phyloP scores from a whole-genome alignment of 2,329 filamentous ascomycete genomes.

The Hymenoscyphus scutula region DNA sequence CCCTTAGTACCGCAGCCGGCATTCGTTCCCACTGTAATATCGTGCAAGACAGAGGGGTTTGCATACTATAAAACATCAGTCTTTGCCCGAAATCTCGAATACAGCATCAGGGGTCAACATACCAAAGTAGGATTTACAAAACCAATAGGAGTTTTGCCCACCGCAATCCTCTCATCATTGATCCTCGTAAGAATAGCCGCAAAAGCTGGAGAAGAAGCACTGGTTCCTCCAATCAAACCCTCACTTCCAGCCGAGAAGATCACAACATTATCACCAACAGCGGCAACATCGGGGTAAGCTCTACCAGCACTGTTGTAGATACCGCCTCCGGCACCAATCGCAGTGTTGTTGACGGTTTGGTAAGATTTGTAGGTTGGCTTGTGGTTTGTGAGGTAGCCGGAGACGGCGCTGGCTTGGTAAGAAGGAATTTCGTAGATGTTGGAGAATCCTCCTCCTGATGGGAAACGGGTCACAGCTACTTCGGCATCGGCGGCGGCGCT shows the following conservation, averaged over 20 bases:
- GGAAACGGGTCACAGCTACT: constrained; percentile 39
- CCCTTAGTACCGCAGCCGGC: constrained; percentile 36
- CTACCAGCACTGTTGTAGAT: constrained; percentile 29
- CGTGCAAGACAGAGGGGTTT: constrained; percentile 24
- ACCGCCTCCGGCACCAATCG: constrained; percentile 21
- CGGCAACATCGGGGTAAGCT: constrained; percentile 33
- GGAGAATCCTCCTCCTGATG: constrained; percentile 47
- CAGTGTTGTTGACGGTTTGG: constrained; percentile 13
- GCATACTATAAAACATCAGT: constrained; percentile 20
- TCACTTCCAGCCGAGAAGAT: constrained; percentile 26
- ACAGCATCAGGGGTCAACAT: no score
- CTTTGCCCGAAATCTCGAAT: neutral
- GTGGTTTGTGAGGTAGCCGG: constrained; percentile 27
- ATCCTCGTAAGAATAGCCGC: constrained; percentile 57
- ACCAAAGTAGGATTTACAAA: constrained; percentile 48
- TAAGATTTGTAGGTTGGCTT: constrained; percentile 29
- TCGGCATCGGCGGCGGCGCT: constrained; percentile 41
- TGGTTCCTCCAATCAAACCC: constrained; percentile 45
- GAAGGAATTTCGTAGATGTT: constrained; percentile 35
- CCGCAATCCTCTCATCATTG: constrained; percentile 56
- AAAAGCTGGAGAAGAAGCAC: constrained; percentile 54
- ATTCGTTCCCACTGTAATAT: constrained; percentile 35
- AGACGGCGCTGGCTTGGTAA: constrained; percentile 26
- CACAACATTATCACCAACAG: constrained; percentile 30
- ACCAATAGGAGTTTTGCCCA: constrained; percentile 46